Percentiles rank a stretch among this genome's conserved stretches.
These are phyloP conservation scores for Hippophae rhamnoides DNA, from an alignment of 306 rosid species.

Conservation along the genomic window DNA sequence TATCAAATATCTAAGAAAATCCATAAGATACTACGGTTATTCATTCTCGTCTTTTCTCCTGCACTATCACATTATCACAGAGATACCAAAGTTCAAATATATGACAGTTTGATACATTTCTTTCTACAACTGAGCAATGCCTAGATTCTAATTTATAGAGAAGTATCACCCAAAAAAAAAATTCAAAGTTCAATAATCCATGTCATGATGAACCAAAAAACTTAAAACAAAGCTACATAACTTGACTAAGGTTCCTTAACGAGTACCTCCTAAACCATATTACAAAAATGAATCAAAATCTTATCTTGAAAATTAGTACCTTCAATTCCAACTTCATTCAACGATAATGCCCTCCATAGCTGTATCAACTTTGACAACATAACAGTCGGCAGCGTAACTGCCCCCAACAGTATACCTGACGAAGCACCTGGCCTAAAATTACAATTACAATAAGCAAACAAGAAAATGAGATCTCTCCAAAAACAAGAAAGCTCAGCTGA, in stretches of 20 bases:
- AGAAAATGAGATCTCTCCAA: not conserved
- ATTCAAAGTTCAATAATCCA: not conserved
- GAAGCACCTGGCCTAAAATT: constrained; percentile 64
- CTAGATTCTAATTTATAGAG: not conserved
- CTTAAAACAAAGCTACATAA: not conserved
- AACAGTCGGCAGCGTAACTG: constrained; percentile 64
- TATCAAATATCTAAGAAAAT: not conserved
- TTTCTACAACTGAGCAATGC: not conserved
- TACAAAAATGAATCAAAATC: not conserved
- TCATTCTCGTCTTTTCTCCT: not conserved
- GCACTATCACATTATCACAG: not conserved
- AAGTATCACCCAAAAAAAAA: not conserved
- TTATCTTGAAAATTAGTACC: constrained; percentile 28
- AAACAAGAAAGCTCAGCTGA: not conserved
- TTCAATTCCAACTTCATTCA: constrained; percentile 36
- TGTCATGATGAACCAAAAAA: not conserved
- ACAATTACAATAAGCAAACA: not conserved
- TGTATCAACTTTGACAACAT: constrained; percentile 71
- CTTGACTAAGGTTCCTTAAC: not conserved
- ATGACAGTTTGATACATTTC: not conserved
- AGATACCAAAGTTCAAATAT: not conserved
- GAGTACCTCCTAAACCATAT: too few species aligned
- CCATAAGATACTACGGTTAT: not conserved
- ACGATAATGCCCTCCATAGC: constrained; percentile 44
- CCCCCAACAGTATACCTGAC: constrained; percentile 73